Evolutionary conservation across 305 asterid species (phyloP).

Genomic region (Striga hermonthica): DNA sequence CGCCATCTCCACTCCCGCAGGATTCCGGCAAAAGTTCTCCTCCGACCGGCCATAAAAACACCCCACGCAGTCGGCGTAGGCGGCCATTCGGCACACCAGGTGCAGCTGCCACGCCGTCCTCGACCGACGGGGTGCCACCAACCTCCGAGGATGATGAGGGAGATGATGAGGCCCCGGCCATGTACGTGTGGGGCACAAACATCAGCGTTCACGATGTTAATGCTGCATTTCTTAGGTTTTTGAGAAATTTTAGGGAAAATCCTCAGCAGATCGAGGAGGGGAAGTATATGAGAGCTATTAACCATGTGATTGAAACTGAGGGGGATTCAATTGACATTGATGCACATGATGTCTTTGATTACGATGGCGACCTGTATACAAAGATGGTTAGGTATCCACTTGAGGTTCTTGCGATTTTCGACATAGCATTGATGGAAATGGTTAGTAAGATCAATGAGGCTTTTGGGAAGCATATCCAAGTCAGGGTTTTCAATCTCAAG

Average conservation of each 20-base stretch:
- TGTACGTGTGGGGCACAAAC: conserved; percentile 96
- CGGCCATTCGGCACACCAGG: conserved; percentile 43
- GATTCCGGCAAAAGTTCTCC: conserved; percentile 44
- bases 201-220: conserved; percentile 89
- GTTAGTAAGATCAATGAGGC: conserved; percentile 66
- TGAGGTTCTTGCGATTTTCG: conserved; percentile 90
- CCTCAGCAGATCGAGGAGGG: conserved; percentile 57
- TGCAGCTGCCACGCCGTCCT: conserved; percentile 63
- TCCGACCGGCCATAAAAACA: conserved; percentile 44
- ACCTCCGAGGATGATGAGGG: conserved; percentile 80
- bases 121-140: conserved; percentile 54
- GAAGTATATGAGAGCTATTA: conserved; percentile 71
- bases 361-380: conserved; percentile 69
- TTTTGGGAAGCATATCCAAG: conserved; percentile 92
- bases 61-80: conserved; percentile 47
- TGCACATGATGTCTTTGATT: conserved; percentile 70
- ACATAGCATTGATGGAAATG: conserved; percentile 88
- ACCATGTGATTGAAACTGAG: conserved; percentile 71
- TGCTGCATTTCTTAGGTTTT: conserved; percentile 71
- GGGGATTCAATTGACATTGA: conserved; percentile 96
- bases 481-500: conserved; percentile 84
- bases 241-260: conserved; percentile 77
- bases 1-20: conserved; percentile 59
- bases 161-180: conserved; percentile 69
- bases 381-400: conserved; percentile 94